Evolutionary conservation across 225 moss, liverwort and hornwort species (phyloP).

Genomic region (Physcomitrium patens): DNA sequence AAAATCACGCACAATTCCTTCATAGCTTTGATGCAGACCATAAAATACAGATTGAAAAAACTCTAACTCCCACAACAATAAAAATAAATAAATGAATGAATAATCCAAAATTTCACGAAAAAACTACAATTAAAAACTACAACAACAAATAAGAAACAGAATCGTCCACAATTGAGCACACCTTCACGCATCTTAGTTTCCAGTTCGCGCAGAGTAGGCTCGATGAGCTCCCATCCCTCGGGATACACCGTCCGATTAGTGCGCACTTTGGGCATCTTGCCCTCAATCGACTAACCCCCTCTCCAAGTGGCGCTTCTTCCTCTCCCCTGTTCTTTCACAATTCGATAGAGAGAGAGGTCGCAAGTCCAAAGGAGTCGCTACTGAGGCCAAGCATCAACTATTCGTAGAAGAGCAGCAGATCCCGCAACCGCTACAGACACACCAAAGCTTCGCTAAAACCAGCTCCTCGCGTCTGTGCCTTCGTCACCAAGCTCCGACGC

Average conservation of each 20-base stretch:
- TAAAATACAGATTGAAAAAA: too few species aligned
- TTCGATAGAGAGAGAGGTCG: not conserved
- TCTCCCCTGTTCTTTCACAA: not conserved
- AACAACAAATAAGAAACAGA: too few species aligned
- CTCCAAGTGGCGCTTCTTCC: not conserved
- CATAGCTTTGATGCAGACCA: not conserved
- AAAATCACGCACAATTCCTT: not conserved
- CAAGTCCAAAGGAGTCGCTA: not conserved
- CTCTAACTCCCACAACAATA: too few species aligned
- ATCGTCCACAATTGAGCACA: constrained; percentile 16
- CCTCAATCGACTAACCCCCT: not conserved
- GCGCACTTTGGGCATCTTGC: constrained; percentile 91
- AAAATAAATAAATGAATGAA: too few species aligned
- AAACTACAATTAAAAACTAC: too few species aligned
- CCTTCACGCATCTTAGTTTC: constrained; percentile 99
- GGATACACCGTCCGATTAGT: constrained; percentile 95
- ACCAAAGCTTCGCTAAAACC: not conserved
- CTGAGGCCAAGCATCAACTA: too few species aligned
- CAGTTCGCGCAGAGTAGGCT: constrained; percentile 93
- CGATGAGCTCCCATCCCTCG: constrained; percentile 99
- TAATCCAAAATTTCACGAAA: too few species aligned
- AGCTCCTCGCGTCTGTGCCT: not conserved
- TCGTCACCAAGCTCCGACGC: not conserved
- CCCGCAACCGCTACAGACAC: not conserved
- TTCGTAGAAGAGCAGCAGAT: not conserved